Conservation (phyloP, 257 asterid genomes). For the Solanum medicagineum region DNA sequence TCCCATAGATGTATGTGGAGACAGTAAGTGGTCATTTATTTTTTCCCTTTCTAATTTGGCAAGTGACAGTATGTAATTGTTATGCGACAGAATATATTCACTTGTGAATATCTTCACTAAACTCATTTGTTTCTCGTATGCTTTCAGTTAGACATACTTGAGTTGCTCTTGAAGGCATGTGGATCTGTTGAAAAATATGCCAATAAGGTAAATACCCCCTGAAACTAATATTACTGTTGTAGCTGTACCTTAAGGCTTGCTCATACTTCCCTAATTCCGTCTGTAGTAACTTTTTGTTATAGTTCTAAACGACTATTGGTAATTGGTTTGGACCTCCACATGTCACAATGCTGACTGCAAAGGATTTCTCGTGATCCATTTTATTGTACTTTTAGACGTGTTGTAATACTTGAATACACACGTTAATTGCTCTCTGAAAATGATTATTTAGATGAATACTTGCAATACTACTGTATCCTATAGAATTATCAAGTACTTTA, state of each 20-base stretch:
- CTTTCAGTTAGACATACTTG: constrained; percentile 68
- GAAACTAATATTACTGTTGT: background rate
- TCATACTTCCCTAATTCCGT: background rate
- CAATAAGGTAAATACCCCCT: constrained; percentile 37
- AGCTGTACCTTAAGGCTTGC: background rate
- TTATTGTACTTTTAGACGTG: background rate
- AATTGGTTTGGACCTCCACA: background rate
- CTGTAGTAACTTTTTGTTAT: background rate
- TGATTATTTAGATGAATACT: background rate
- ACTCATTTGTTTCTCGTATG: background rate
- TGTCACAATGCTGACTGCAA: background rate
- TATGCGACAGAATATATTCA: background rate
- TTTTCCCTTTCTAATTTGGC: background rate
- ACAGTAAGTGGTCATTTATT: background rate
- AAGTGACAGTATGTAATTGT: background rate
- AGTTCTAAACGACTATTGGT: background rate
- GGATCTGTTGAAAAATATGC: constrained; percentile 32
- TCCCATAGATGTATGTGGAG: background rate
- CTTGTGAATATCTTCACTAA: background rate
- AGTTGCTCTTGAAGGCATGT: constrained; percentile 81
- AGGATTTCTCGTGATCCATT: background rate
- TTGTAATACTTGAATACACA: background rate
- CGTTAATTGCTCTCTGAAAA: background rate
- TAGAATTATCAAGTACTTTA: background rate
- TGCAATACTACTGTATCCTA: background rate